Evolutionary conservation across 2,329 filamentous ascomycete genomes (phyloP), one percentile per base, ranked within the genome.

Genomic region (Fusarium oligoseptatum): DNA sequence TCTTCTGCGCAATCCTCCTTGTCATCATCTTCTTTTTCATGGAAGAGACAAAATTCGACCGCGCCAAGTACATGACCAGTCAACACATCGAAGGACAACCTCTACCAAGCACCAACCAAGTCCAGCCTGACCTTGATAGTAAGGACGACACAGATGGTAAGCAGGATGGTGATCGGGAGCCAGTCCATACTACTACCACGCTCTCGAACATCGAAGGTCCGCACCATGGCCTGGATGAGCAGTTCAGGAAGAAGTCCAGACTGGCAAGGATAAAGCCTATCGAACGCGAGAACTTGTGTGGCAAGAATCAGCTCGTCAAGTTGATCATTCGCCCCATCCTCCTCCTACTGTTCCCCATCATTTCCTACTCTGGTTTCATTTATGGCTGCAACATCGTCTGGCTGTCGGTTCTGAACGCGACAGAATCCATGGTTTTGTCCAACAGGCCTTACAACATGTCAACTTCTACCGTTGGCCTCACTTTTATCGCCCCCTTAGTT

Each of bases 21-120:
- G 12, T 57, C 15, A 37, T 57, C 34, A 39, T 57, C 55, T 57
- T 57, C 32, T 57, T 57, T 15, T 57, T 57, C 32, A 57, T 57
- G 55, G 55, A 57, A 7, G 55, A 57, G 15, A 57, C 55, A 1
- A 57, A 57, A 57, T 57, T 57, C 9, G 34, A 57, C 22, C 55
- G 55, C 4, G 55, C 55, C 34, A 57, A 57, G 15, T 57, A 57
- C 34, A 57, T 57, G 55, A 12, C 3, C 12, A 57, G 34, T 8
- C 32, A 15, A 1, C 55, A 24, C 7, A 57, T 57, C 9, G 55
- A 57, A 57, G 55, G 55, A 9, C 34, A 57, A 1, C n/a, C 55
- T 15, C 15, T 57, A n/a, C 34, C 34, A 24, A 57, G 22, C 3
- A 1, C 15, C n/a, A 57, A 24, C n/a, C n/a, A 39, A 7, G 32